A percentile compares a stretch with the other conserved stretches of the same genome.
Conservation (phyloP, 306 rosid genomes). For the Pyrus communis region DNA sequence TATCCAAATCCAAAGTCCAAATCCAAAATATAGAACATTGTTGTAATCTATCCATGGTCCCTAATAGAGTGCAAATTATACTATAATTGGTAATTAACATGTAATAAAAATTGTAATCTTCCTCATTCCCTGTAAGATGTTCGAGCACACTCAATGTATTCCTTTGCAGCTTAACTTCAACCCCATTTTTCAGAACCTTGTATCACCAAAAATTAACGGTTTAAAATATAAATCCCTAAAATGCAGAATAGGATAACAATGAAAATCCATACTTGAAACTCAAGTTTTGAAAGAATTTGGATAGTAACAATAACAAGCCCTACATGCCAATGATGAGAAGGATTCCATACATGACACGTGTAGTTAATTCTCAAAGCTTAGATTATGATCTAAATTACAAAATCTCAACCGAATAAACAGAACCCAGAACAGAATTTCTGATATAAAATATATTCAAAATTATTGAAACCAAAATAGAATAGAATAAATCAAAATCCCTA, state of each 20-base stretch:
- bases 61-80: too few relatives aligned
- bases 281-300: not conserved
- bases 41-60: too few relatives aligned
- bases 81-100: too few relatives aligned
- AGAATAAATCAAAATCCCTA: too few relatives aligned
- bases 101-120: conserved; percentile 7
- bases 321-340: too few relatives aligned
- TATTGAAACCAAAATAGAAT: too few relatives aligned
- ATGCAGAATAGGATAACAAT: not conserved
- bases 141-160: conserved; percentile 69
- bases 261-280: not conserved
- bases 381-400: too few relatives aligned
- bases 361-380: not conserved
- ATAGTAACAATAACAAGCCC: too few relatives aligned
- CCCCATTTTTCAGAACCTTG: conserved; percentile 66
- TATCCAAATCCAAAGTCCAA: too few relatives aligned
- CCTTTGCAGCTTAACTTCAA: conserved; percentile 67
- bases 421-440: not conserved
- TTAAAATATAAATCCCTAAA: not conserved
- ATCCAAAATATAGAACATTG: too few relatives aligned
- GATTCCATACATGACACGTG: not conserved
- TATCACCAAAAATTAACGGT: not conserved
- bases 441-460: not conserved
- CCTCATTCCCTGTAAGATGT: conserved; percentile 56
- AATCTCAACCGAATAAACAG: not conserved